Conservation (phyloP, 495 filamentous ascomycete genomes). For the Penicillium lagena region DNA sequence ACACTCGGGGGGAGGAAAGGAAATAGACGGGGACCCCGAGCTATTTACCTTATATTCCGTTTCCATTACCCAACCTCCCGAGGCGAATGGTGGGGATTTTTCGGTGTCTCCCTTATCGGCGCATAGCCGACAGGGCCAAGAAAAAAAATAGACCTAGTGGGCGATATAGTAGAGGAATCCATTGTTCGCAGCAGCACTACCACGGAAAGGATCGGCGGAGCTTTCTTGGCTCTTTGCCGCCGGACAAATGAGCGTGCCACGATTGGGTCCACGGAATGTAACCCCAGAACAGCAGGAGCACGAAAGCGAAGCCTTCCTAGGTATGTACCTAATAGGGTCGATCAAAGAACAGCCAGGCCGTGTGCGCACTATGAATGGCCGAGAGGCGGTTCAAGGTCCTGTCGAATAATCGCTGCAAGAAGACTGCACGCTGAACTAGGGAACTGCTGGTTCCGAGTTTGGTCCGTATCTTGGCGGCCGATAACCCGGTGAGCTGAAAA, state of each 20-base stretch:
- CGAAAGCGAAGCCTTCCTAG: slow-evolving; percentile 4
- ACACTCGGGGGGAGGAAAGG: neutral
- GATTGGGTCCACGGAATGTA: slow-evolving; percentile 20
- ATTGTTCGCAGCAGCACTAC: slow-evolving; percentile 9
- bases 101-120: neutral
- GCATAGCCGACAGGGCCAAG: too few relatives aligned
- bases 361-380: too few relatives aligned
- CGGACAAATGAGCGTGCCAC: neutral
- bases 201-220: slow-evolving; percentile 19
- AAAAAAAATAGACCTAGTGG: neutral
- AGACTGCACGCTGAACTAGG: too few relatives aligned
- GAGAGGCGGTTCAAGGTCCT: too few relatives aligned
- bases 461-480: too few relatives aligned
- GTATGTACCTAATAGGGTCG: too few relatives aligned
- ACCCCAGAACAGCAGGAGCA: slow-evolving; percentile 18
- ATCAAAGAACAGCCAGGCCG: too few relatives aligned
- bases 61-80: neutral
- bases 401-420: too few relatives aligned
- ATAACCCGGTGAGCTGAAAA: too few relatives aligned
- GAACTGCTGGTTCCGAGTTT: too few relatives aligned
- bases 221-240: neutral
- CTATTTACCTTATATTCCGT: neutral
- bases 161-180: neutral
- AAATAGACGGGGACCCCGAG: neutral
- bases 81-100: too few relatives aligned